phyloP scores from a whole-genome alignment of 768 basidiomycete species.

The Boletus pseudopeckii region DNA sequence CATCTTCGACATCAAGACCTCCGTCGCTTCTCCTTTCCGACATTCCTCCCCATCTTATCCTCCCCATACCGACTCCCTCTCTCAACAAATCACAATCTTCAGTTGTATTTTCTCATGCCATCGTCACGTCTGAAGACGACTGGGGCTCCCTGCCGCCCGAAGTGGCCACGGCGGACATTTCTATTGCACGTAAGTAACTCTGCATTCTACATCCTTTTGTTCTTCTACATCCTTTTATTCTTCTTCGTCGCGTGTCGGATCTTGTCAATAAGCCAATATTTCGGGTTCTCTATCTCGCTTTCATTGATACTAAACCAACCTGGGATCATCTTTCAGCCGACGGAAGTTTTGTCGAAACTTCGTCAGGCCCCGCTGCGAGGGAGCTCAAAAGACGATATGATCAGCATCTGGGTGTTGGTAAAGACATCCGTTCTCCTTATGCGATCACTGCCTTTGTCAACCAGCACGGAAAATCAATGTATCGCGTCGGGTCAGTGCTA shows the following conservation, averaged over 20 bases:
- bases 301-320: slow-evolving; percentile 1
- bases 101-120: slow-evolving; percentile 45
- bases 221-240: neutral
- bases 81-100: slow-evolving; percentile 40
- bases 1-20: slow-evolving; percentile 17
- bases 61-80: slow-evolving; percentile 40
- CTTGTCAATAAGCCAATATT: neutral
- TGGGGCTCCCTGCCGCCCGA: slow-evolving; percentile 47
- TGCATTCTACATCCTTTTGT: slow-evolving; percentile 7
- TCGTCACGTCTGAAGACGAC: slow-evolving; percentile 33
- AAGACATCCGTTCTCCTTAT: slow-evolving; percentile 70
- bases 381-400: slow-evolving; percentile 79
- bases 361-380: slow-evolving; percentile 69
- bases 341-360: slow-evolving; percentile 75
- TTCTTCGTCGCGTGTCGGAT: slow-evolving; percentile 1
- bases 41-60: slow-evolving; percentile 33
- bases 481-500: slow-evolving; percentile 66
- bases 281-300: neutral
- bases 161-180: slow-evolving; percentile 53
- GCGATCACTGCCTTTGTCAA: slow-evolving; percentile 80
- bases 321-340: slow-evolving; percentile 47
- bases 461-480: slow-evolving; percentile 76
- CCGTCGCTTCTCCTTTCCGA: slow-evolving; percentile 20
- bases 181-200: slow-evolving; percentile 50
- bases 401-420: slow-evolving; percentile 60